A percentile compares a stretch with the other conserved stretches of the same genome.
phyloP scores from a whole-genome alignment of 2,329 filamentous ascomycete species.

The Cercospora sp. region DNA sequence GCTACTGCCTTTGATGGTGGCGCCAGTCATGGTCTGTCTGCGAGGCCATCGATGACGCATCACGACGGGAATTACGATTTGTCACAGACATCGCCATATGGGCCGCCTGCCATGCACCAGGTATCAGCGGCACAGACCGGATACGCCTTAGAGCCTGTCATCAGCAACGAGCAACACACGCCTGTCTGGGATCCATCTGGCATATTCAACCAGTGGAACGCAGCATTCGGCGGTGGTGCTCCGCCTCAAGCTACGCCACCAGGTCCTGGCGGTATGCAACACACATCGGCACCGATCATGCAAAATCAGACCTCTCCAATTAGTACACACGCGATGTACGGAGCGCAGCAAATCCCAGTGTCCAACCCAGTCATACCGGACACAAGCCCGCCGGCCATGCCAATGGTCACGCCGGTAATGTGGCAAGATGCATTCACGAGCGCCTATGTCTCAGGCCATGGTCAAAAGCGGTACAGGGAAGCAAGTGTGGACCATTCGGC shows the following conservation, averaged over 20 bases:
- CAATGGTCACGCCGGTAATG: conserved; percentile 51
- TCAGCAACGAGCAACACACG: conserved; percentile 33
- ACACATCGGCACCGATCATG: conserved; percentile 36
- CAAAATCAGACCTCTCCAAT: conserved; percentile 39
- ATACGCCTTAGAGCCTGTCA: conserved; percentile 31
- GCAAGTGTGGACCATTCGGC: conserved; percentile 37
- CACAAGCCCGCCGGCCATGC: conserved; percentile 27
- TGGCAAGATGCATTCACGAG: conserved; percentile 52
- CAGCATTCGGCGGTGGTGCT: conserved; percentile 76
- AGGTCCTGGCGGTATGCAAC: conserved; percentile 29
- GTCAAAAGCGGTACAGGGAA: conserved; percentile 50
- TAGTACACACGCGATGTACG: conserved; percentile 27
- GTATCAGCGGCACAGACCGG: conserved; percentile 28
- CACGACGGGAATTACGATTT: conserved; percentile 26
- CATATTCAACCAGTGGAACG: conserved; percentile 80
- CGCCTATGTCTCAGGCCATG: conserved; percentile 40
- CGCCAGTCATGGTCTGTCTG: conserved; percentile 19
- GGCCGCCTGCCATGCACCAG: conserved; percentile 26
- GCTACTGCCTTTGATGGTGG: conserved; percentile 27
- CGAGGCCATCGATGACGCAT: conserved; percentile 26
- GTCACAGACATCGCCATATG: conserved; percentile 25
- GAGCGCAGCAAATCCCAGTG: conserved; percentile 26
- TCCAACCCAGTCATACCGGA: conserved; percentile 24
- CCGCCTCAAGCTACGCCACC: conserved; percentile 48
- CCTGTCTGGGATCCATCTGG: conserved; percentile 40